Percentiles rank a stretch among this genome's conserved stretches.
These are phyloP conservation scores for Triticum urartu DNA, from an alignment of 176 grass and related monocot genomes.

Conservation along the genomic window DNA sequence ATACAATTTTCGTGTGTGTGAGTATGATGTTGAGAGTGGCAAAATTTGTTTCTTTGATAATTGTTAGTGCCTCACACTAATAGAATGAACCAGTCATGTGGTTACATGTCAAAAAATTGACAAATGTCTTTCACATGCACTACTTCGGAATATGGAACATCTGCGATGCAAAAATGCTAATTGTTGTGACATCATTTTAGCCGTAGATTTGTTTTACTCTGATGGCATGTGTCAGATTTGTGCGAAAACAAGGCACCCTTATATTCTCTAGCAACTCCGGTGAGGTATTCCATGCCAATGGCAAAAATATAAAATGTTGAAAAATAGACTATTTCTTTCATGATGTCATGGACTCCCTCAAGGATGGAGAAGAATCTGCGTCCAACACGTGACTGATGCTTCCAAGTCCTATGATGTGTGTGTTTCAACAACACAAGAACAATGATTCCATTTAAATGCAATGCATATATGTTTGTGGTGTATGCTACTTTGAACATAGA, in stretches of 20 bases:
- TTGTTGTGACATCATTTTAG: neutral
- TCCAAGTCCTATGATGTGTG: neutral
- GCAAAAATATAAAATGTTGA: too few species aligned
- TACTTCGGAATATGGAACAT: neutral
- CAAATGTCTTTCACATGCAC: neutral
- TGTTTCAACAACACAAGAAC: neutral
- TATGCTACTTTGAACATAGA: neutral
- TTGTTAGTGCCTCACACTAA: too few species aligned
- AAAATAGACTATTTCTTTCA: too few species aligned
- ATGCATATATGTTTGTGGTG: neutral
- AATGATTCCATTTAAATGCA: neutral
- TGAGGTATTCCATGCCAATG: neutral
- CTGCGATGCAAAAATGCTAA: neutral
- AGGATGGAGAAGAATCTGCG: neutral
- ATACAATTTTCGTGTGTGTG: too few species aligned
- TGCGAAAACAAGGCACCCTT: too few species aligned
- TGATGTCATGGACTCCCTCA: neutral
- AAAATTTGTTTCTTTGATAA: too few species aligned
- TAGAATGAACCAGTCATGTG: too few species aligned
- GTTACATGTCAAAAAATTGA: too few species aligned
- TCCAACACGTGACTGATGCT: neutral
- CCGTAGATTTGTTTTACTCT: neutral
- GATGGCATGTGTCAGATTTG: neutral
- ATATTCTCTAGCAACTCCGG: neutral
- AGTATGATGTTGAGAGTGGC: too few species aligned